Percentiles rank a stretch among this genome's conserved stretches.
Conservation (phyloP, 805 yeast species). For the Sugiyamaella marilandica region DNA sequence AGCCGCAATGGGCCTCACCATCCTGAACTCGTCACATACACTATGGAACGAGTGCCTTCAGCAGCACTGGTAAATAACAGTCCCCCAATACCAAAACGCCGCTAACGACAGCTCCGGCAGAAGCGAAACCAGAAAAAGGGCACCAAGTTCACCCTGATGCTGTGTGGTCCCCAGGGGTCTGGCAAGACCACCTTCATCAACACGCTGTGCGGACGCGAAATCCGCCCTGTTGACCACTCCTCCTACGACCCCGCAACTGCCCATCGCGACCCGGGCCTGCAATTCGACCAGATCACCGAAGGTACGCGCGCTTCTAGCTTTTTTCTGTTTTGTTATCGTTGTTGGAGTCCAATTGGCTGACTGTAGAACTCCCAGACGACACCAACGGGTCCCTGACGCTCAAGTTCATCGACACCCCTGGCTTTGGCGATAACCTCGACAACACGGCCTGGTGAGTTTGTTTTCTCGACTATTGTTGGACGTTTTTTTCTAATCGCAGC, state of each 20-base stretch:
- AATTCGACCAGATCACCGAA: conserved; percentile 33
- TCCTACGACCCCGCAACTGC: conserved; percentile 28
- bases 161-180: conserved; percentile 82
- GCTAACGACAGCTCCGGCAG: conserved; percentile 44
- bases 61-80: conserved; percentile 16
- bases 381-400: conserved; percentile 70
- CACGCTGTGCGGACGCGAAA: conserved; percentile 79
- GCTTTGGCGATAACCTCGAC: conserved; percentile 73
- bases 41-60: conserved; percentile 21
- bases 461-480: conserved; percentile 49
- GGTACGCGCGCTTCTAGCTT: conserved; percentile 39
- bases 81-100: background rate
- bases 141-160: conserved; percentile 79
- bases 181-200: conserved; percentile 93
- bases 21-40: background rate
- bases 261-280: conserved; percentile 36
- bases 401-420: conserved; percentile 65
- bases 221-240: conserved; percentile 40
- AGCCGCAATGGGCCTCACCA: background rate
- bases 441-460: conserved; percentile 45
- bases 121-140: conserved; percentile 78
- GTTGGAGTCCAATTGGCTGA: background rate
- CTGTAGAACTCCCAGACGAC: conserved; percentile 38
- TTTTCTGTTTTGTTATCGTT: background rate
- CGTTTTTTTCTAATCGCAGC: background rate